Evolutionary conservation across 148 eudicot genomes (phyloP).

Genomic region (Bassia scoparia): DNA sequence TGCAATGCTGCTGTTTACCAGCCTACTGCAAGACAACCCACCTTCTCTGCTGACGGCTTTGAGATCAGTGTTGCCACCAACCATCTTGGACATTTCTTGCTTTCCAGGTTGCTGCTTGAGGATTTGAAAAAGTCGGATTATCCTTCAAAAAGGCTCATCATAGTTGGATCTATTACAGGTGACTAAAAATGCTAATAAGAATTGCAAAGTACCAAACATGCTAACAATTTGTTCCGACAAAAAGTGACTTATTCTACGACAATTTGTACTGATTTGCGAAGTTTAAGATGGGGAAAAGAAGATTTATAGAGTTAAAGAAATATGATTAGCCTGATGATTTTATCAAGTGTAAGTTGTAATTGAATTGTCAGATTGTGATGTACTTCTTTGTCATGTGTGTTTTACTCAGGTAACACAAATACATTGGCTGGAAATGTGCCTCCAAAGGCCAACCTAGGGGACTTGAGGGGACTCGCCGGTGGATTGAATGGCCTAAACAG

Average conservation of each 20-base stretch:
- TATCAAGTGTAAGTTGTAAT: too few relatives aligned
- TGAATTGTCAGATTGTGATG: not conserved
- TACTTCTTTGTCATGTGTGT: not conserved
- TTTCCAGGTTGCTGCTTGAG: conserved; percentile 61
- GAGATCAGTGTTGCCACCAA: conserved; percentile 88
- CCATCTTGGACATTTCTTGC: conserved; percentile 82
- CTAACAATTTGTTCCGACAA: too few relatives aligned
- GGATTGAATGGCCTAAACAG: conserved; percentile 69
- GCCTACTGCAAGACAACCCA: conserved; percentile 74
- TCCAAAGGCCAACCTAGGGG: conserved; percentile 89
- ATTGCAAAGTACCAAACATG: too few relatives aligned
- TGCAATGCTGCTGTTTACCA: conserved; percentile 75
- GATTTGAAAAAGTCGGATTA: conserved; percentile 70
- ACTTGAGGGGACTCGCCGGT: conserved; percentile 75
- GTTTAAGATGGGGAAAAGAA: too few relatives aligned
- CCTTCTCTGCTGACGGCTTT: conserved; percentile 80
- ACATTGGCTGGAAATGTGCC: conserved; percentile 94
- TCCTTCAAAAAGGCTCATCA: conserved; percentile 64
- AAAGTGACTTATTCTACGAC: too few relatives aligned
- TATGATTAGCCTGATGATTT: too few relatives aligned
- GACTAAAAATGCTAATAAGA: not conserved
- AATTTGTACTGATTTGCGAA: too few relatives aligned
- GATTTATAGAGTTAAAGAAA: too few relatives aligned
- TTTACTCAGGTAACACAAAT: conserved; percentile 66
- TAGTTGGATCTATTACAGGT: conserved; percentile 96